Base-by-base conservation (phyloP, 2,329 filamentous ascomycete species). In the Trichoderma simmonsii region DNA sequence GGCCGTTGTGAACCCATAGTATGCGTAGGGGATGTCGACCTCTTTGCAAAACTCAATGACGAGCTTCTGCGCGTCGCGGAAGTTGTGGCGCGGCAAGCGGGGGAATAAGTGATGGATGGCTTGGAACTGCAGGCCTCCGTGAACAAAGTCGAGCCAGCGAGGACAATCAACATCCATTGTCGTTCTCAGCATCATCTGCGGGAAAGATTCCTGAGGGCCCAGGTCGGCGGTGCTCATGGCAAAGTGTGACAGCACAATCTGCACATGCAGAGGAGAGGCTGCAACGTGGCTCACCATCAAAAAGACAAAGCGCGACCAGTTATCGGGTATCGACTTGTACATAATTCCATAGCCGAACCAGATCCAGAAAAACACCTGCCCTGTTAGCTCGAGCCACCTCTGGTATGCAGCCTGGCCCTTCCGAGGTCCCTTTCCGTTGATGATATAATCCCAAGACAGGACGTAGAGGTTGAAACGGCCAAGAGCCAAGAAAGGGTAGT, bases 121-220 rank as follows among this genome's bases (percentile, higher is more conserved):
- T 80, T 93, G 91, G 81, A 93, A 93, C 80, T 93, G 91, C 32
- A 93, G 83, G 1, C 91, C 91, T 63, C 91, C 91, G 78, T 93
- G 91, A 77, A 92, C 85, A 75, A 90, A 93, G 78, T 93, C 91
- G 30, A 93, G 82, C 91, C 91, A 93, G 28, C 85, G 82, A 0
- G 91, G 91, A 80, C 91, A 93, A 76, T 92, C 90, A 62, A 93
- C 88, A 76, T 93, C 91, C 90, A 93, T 92, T 30, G 90, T 92
- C 3, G 91, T 93, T 59, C 91, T 86, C 48, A 93, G 82, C 85
- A 91, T 90, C 76, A 89, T 89, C 81, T 92, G 90, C 0, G 90
- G 84, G 77, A 92, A 93, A 0, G 89, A 91, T 78, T 93, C 91
- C 70, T 84, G 82, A 61, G 88, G 85, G 72, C 90, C 90, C 3